Conservation (phyloP, 768 basidiomycete genomes). For the Leccinum boreale region DNA sequence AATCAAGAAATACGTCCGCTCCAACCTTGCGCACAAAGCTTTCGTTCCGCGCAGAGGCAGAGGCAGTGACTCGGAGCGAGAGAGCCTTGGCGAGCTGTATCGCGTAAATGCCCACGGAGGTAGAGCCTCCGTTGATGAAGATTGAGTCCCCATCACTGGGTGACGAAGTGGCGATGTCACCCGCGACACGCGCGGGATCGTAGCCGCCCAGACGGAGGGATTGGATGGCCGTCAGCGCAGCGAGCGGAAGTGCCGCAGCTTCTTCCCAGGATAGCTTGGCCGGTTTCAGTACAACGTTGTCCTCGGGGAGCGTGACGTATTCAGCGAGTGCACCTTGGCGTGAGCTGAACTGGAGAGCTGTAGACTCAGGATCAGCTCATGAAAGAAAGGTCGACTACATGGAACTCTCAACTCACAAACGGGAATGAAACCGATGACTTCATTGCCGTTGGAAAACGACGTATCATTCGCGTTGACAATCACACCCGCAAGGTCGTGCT, state of each 20-base stretch:
- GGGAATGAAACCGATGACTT: constrained; percentile 57
- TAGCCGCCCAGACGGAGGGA: constrained; percentile 46
- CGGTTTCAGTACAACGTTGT: constrained; percentile 34
- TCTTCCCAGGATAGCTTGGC: constrained; percentile 47
- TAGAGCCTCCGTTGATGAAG: constrained; percentile 70
- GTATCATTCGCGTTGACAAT: constrained; percentile 55
- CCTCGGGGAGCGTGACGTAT: constrained; percentile 45
- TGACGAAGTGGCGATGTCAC: background rate
- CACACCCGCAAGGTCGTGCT: constrained; percentile 62
- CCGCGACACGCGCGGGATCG: constrained; percentile 36
- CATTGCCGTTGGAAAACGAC: constrained; percentile 54
- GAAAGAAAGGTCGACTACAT: background rate
- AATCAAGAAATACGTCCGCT: constrained; percentile 70
- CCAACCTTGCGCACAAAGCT: constrained; percentile 55
- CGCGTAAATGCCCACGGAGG: constrained; percentile 64
- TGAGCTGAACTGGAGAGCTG: constrained; percentile 32
- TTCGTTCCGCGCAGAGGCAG: constrained; percentile 59
- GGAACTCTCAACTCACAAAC: constrained; percentile 25
- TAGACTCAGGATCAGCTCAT: background rate
- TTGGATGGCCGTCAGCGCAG: constrained; percentile 57
- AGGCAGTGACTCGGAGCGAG: constrained; percentile 56
- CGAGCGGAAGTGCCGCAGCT: constrained; percentile 60
- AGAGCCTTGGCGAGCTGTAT: constrained; percentile 70
- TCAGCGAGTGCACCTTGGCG: constrained; percentile 57
- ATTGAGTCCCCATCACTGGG: constrained; percentile 43